Evolutionary conservation across 2,329 filamentous ascomycete species (phyloP).

Genomic region (Dactylonectria estremocensis): DNA sequence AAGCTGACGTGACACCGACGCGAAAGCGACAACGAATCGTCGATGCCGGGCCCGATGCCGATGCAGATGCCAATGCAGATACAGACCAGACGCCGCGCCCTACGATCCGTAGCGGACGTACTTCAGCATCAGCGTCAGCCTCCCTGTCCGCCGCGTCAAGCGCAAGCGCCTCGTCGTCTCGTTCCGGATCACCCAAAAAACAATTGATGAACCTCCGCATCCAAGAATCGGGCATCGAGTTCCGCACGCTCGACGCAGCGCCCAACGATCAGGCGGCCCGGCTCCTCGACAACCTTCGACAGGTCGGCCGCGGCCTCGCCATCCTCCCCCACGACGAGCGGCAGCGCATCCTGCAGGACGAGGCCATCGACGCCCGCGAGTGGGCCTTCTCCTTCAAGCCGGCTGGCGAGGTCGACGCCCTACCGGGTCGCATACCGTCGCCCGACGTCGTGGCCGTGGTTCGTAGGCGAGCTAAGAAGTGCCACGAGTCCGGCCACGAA

Average conservation of each 20-base stretch:
- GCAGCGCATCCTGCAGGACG: neutral
- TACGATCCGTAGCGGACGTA: too few species aligned
- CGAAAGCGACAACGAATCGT: too few species aligned
- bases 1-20: too few species aligned
- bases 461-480: constrained; percentile 2
- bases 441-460: constrained; percentile 1
- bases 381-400: neutral
- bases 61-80: too few species aligned
- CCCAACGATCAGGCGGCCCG: neutral
- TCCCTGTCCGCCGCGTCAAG: too few species aligned
- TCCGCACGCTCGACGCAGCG: constrained; percentile 3
- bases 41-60: too few species aligned
- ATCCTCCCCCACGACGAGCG: constrained; percentile 4
- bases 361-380: neutral
- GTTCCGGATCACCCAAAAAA: too few species aligned
- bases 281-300: neutral
- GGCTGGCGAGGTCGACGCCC: neutral
- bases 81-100: too few species aligned
- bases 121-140: too few species aligned
- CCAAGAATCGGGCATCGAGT: too few species aligned
- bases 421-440: constrained; percentile 2
- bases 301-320: neutral
- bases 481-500: neutral
- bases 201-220: too few species aligned
- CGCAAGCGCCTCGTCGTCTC: too few species aligned